Base-by-base conservation (phyloP, 352 stramenopile species). In the Globisporangium heterothallicum region DNA sequence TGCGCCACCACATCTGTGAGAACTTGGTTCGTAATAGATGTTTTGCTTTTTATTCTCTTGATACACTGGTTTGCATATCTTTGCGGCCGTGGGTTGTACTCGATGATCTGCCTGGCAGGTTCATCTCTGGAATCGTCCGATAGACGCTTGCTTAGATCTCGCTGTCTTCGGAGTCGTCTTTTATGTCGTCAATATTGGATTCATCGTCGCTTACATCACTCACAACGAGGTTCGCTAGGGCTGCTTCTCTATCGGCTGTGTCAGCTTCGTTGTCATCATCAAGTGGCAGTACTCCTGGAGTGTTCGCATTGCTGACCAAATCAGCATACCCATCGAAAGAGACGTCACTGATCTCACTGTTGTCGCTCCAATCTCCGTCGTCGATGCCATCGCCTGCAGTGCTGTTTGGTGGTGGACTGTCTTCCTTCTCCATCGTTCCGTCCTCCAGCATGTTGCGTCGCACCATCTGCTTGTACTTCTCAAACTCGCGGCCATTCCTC, bases 301-400 rank as follows among this genome's bases (percentile, higher is more conserved):
- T 34, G 16, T 24, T 44, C 19, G 47, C 29, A 41, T 70, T 70
- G 16, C 56, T 54, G 24, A 84, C 74, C 13, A 86, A 63, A 42
- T 86, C 74, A 2, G 75, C 61, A 38, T 86, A 86, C 9, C 71
- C 78, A 25, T 86, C 74, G 43, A 86, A 86, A 1, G 62, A 81
- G 2, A 88, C 71, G 10, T 91, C 80, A 36, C 80, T 91, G 61
- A 91, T 68, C 46, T 84, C 74, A 51, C 80, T 91, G 58, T 89
- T 91, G 59, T 86, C 64, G 34, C 62, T 62, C 16, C 42, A 51
- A 0, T 54, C 66, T 2, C 21, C 22, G 16, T 22, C 35, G 0
- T 54, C 65, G 6, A 46, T 49, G 19, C 32, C 43, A 13, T 16
- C 34, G 26, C 8, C 22, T 50, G 14, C 27, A n/a, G n/a, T n/a